Evolutionary conservation across 495 filamentous ascomycete species (phyloP).

Genomic region (Tuber calosporum): DNA sequence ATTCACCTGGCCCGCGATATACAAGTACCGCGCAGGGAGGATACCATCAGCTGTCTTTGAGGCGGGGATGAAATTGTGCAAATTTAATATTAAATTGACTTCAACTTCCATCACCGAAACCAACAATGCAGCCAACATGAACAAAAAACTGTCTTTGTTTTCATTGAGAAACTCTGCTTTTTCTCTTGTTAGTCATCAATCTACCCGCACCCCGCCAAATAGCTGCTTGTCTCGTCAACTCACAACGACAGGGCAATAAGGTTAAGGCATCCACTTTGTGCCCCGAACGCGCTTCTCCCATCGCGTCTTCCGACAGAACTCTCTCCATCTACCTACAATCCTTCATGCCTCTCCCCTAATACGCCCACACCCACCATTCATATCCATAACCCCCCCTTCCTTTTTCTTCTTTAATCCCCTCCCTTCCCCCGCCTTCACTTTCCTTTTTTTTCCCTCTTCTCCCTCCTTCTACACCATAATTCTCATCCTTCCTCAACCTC

Average conservation of each 20-base stretch:
- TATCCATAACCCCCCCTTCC: slow-evolving; percentile 7
- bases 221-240: background rate
- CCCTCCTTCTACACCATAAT: slow-evolving; percentile 21
- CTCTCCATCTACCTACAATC: background rate
- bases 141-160: background rate
- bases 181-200: background rate
- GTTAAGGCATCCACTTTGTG: background rate
- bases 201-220: background rate
- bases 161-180: background rate
- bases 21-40: background rate
- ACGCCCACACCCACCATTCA: background rate
- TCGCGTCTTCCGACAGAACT: background rate
- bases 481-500: slow-evolving; percentile 10
- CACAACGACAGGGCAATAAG: background rate
- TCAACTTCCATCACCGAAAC: background rate
- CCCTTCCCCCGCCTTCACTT: background rate
- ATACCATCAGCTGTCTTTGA: background rate
- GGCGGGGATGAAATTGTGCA: background rate
- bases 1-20: background rate
- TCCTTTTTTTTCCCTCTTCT: slow-evolving; percentile 45
- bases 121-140: background rate
- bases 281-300: background rate
- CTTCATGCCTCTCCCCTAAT: background rate
- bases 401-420: slow-evolving; percentile 14
- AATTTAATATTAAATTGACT: background rate